A percentile compares a stretch with the other conserved stretches of the same genome.
phyloP scores from a whole-genome alignment of 2,329 filamentous ascomycete species.

The Elsinoe necatrix region DNA sequence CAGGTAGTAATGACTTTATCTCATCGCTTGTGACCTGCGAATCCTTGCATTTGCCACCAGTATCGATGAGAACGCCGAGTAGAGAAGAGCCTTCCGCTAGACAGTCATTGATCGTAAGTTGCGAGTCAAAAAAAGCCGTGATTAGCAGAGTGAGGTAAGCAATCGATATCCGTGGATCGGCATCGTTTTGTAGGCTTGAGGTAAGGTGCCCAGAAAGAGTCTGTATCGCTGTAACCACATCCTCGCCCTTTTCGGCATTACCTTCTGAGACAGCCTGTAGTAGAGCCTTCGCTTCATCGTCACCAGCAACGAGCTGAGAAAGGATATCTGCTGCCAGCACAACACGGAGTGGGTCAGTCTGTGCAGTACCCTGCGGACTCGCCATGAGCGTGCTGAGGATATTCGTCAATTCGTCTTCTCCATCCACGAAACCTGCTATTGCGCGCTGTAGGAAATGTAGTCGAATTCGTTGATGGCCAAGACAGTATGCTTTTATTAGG shows the following conservation, averaged over 20 bases:
- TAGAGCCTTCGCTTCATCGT: conserved; percentile 66
- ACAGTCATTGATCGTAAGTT: conserved; percentile 86
- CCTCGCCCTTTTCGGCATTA: conserved; percentile 79
- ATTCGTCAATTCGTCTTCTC: conserved; percentile 69
- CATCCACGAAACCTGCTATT: conserved; percentile 74
- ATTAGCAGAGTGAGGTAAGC: conserved; percentile 85
- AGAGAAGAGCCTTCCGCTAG: conserved; percentile 85
- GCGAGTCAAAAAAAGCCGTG: conserved; percentile 86
- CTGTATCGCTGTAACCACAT: conserved; percentile 91
- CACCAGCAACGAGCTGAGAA: conserved; percentile 76
- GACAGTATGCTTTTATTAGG: conserved; percentile 88
- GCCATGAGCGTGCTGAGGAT: conserved; percentile 74
- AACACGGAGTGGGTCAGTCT: conserved; percentile 71
- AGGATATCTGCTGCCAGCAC: conserved; percentile 87
- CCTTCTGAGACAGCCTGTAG: conserved; percentile 82
- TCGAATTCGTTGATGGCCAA: conserved; percentile 69
- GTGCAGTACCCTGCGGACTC: conserved; percentile 51
- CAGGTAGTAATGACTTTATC: conserved; percentile 62
- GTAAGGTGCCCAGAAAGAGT: conserved; percentile 80
- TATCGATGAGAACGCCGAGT: conserved; percentile 41
- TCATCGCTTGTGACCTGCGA: conserved; percentile 29
- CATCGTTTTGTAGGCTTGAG: conserved; percentile 62
- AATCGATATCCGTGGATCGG: conserved; percentile 70
- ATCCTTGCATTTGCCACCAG: conserved; percentile 47
- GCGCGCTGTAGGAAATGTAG: conserved; percentile 80